These are phyloP conservation scores for Grosmannia serpens DNA, from an alignment of 2,329 filamentous ascomycete genomes.

Conservation along the genomic window DNA sequence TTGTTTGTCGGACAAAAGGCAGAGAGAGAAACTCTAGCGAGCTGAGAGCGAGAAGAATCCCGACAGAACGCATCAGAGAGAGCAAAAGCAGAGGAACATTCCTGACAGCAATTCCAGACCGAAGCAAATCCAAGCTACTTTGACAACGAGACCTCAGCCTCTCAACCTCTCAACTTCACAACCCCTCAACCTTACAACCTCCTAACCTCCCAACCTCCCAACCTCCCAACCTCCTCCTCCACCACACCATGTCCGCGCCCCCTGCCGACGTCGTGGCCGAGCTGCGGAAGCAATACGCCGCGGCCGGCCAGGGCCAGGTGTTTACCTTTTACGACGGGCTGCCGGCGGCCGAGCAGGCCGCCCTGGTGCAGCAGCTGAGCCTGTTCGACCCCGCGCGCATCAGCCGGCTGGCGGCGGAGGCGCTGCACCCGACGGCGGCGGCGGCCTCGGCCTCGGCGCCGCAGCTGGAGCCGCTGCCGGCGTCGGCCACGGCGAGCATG, in stretches of 20 bases:
- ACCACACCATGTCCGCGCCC: neutral
- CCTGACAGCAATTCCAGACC: too few species aligned
- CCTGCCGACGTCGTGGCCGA: conserved; percentile 33
- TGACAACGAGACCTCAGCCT: too few species aligned
- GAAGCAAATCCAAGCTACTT: too few species aligned
- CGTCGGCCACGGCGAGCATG: conserved; percentile 76
- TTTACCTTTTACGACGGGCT: conserved; percentile 83
- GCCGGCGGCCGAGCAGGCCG: conserved; percentile 57
- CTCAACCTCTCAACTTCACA: neutral
- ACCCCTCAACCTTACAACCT: too few species aligned
- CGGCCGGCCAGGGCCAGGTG: conserved; percentile 69
- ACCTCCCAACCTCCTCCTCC: neutral
- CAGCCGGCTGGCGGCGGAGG: conserved; percentile 74
- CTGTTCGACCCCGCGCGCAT: conserved; percentile 76
- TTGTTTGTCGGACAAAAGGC: too few species aligned
- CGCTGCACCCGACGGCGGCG: conserved; percentile 61
- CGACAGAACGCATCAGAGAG: too few species aligned
- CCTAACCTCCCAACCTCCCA: neutral
- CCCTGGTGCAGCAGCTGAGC: conserved; percentile 70
- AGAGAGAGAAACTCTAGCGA: too few species aligned
- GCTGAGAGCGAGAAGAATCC: too few species aligned
- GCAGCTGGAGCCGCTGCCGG: conserved; percentile 74
- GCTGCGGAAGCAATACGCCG: conserved; percentile 61
- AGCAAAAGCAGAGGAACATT: too few species aligned
- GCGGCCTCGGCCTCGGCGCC: conserved; percentile 35